These are phyloP conservation scores for Entrophospora sp. DNA, from an alignment of 192 early-diverging fungal species.

Conservation along the genomic window DNA sequence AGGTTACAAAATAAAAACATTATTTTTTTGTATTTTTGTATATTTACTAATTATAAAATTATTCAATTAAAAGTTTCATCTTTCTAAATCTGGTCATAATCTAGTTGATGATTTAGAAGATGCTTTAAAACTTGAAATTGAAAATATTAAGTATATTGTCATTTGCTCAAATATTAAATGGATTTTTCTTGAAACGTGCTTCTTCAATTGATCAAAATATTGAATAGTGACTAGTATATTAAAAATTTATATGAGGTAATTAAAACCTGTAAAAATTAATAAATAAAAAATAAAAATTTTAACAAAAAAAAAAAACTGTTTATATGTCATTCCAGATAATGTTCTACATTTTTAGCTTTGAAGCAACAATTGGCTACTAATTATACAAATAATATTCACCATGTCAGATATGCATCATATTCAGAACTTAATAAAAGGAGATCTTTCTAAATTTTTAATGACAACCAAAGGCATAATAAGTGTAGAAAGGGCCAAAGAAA, in stretches of 20 bases:
- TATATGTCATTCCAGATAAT: constrained; percentile 49
- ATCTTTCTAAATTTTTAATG: constrained; percentile 73
- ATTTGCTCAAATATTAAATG: constrained; percentile 64
- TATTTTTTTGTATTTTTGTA: neutral
- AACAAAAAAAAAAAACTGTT: constrained; percentile 20
- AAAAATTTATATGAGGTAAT: constrained; percentile 43
- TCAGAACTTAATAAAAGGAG: constrained; percentile 66
- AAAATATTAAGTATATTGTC: constrained; percentile 60
- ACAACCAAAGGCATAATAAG: constrained; percentile 74
- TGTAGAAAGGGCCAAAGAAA: constrained; percentile 72
- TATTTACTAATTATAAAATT: neutral
- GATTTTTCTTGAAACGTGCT: constrained; percentile 79
- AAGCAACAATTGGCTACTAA: constrained; percentile 31
- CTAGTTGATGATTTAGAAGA: constrained; percentile 57
- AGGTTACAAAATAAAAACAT: constrained; percentile 36
- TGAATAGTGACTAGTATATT: constrained; percentile 55
- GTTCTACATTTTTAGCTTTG: constrained; percentile 37
- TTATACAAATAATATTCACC: constrained; percentile 29
- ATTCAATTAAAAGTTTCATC: constrained; percentile 55
- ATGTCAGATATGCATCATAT: constrained; percentile 62
- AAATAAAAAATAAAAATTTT: too few relatives aligned
- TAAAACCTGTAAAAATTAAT: neutral
- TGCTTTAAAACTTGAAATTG: constrained; percentile 47
- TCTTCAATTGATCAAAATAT: constrained; percentile 71
- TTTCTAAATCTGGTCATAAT: constrained; percentile 61